phyloP scores from a whole-genome alignment of 1,284 basidiomycete species.

The Coriolopsis trogii region DNA sequence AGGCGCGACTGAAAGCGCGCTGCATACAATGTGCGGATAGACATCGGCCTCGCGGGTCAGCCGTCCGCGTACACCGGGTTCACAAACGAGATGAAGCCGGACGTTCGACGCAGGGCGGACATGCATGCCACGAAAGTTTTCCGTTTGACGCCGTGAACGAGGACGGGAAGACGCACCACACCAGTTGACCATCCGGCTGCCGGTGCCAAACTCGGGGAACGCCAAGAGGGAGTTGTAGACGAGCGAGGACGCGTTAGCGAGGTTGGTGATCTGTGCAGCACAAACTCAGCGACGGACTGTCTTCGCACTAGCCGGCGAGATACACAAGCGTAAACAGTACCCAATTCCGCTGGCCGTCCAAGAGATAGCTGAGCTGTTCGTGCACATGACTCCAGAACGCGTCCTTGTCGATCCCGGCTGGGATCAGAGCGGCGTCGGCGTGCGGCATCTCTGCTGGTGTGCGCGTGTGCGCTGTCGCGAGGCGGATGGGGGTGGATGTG shows the following conservation, averaged over 20 bases:
- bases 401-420: conserved; percentile 66
- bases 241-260: conserved; percentile 80
- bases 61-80: too few relatives aligned
- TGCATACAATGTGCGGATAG: too few relatives aligned
- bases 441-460: conserved; percentile 65
- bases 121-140: too few relatives aligned
- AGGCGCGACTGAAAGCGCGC: too few relatives aligned
- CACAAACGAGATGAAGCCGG: too few relatives aligned
- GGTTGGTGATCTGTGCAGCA: conserved; percentile 71
- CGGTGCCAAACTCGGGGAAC: conserved; percentile 63
- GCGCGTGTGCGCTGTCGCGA: background rate
- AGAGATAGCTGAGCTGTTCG: conserved; percentile 59
- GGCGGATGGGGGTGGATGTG: too few relatives aligned
- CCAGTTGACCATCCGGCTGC: conserved; percentile 81
- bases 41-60: too few relatives aligned
- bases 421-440: conserved; percentile 79
- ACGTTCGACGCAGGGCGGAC: too few relatives aligned
- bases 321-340: conserved; percentile 43
- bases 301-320: too few relatives aligned
- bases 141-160: background rate
- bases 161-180: conserved; percentile 60
- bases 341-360: conserved; percentile 77
- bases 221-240: conserved; percentile 77
- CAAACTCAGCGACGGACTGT: conserved; percentile 13
- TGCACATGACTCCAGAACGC: conserved; percentile 82